Conservation (phyloP, 129 eudicot genomes). For the Daucus carota region DH1_v3.0 NC_030381.2:38908001-38908500, state of each 20-base stretch:
- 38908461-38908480: too few species aligned
- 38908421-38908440: too few species aligned
- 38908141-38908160: slow-evolving; percentile 84
- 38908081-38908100: slow-evolving; percentile 47
- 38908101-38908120: slow-evolving; percentile 60
- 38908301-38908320: too few species aligned
- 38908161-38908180: slow-evolving; percentile 87
- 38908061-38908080: slow-evolving; percentile 75
- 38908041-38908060: slow-evolving; percentile 88
- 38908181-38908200: slow-evolving; percentile 68
- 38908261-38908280: not conserved
- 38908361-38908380: too few species aligned
- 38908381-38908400: too few species aligned
- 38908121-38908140: slow-evolving; percentile 69
- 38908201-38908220: slow-evolving; percentile 32
- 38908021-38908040: slow-evolving; percentile 99
- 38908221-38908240: not conserved
- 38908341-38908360: too few species aligned
- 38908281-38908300: too few species aligned
- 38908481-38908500: too few species aligned
- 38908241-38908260: not conserved
- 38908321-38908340: too few species aligned
- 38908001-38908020: slow-evolving; percentile 91
- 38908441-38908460: too few species aligned
- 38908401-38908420: too few species aligned